Evolutionary conservation across 2,329 filamentous ascomycete genomes (phyloP).

Genomic region (Epichloe sylvatica): DNA sequence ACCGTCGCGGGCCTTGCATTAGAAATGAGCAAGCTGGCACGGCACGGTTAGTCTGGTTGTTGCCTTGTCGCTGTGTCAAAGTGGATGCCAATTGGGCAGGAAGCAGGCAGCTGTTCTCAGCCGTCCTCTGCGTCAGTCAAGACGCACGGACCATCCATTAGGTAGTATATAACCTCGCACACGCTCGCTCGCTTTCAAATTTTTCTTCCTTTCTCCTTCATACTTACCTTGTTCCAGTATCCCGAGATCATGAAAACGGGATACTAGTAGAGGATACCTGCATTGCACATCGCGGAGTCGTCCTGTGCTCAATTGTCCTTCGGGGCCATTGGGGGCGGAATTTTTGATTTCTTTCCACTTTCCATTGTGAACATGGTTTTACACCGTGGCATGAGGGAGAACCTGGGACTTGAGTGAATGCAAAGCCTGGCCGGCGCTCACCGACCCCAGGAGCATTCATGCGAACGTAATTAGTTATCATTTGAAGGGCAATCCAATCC

Average conservation of each 20-base stretch:
- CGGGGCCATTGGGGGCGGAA: slow-evolving; percentile 36
- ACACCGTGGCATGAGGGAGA: not conserved
- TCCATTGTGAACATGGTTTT: not conserved
- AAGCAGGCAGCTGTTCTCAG: slow-evolving; percentile 4
- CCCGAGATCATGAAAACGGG: slow-evolving; percentile 30
- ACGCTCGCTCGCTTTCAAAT: slow-evolving; percentile 6
- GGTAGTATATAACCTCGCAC: slow-evolving; percentile 10
- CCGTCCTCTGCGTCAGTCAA: not conserved
- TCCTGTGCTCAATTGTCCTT: slow-evolving; percentile 36
- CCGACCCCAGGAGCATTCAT: not conserved
- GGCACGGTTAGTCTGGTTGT: not conserved
- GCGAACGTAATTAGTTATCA: not conserved
- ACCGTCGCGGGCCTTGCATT: too few relatives aligned
- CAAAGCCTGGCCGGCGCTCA: not conserved
- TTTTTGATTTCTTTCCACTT: slow-evolving; percentile 28
- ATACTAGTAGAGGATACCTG: slow-evolving; percentile 31
- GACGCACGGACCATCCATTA: slow-evolving; percentile 12
- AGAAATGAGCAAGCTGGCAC: too few relatives aligned
- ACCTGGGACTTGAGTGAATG: not conserved
- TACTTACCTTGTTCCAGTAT: slow-evolving; percentile 36
- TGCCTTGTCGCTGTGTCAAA: not conserved
- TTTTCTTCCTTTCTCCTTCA: slow-evolving; percentile 25
- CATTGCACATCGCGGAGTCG: slow-evolving; percentile 40
- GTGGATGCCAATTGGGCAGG: slow-evolving; percentile 5
- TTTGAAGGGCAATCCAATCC: too few relatives aligned